phyloP scores from a whole-genome alignment of 2,329 filamentous ascomycete species.

The Diaporthe sp. region DNA sequence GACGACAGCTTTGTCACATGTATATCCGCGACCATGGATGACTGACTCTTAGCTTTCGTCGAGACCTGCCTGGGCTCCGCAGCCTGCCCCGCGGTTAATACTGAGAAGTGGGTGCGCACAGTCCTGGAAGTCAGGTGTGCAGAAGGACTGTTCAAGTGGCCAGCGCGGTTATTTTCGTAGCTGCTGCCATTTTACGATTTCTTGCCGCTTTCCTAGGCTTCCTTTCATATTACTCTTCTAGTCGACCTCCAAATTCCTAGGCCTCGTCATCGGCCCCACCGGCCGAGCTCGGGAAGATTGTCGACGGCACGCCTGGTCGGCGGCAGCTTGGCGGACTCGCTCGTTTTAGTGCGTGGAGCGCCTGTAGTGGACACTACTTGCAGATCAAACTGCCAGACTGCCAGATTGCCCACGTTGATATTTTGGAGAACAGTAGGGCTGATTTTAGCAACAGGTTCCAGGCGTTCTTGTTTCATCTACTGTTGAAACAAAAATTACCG shows the following conservation, averaged over 20 bases:
- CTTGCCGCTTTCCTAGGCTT: not conserved
- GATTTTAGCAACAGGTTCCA: conserved; percentile 3
- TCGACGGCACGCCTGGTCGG: not conserved
- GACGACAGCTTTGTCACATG: conserved; percentile 12
- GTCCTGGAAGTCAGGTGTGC: not conserved
- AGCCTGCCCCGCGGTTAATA: not conserved
- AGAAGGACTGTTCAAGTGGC: not conserved
- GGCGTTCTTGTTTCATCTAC: not conserved
- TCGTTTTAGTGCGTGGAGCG: conserved; percentile 27
- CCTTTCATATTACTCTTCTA: not conserved
- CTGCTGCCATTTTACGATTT: not conserved
- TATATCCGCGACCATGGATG: not conserved
- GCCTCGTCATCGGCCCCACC: not conserved
- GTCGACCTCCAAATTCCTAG: conserved; percentile 4
- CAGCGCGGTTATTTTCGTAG: conserved; percentile 6
- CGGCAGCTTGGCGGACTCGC: conserved; percentile 10
- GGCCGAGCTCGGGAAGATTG: not conserved
- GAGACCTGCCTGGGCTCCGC: not conserved
- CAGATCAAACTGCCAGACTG: conserved; percentile 27
- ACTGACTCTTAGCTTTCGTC: not conserved
- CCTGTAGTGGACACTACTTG: conserved; percentile 22
- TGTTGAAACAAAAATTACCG: conserved; percentile 8
- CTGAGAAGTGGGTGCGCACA: not conserved
- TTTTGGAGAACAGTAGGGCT: not conserved
- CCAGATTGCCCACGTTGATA: not conserved